Percentiles rank a stretch among this genome's conserved stretches.
These are phyloP conservation scores for Chimonanthus praecox DNA, from an alignment of 164 flowering plant genomes.

Conservation along the genomic window DNA sequence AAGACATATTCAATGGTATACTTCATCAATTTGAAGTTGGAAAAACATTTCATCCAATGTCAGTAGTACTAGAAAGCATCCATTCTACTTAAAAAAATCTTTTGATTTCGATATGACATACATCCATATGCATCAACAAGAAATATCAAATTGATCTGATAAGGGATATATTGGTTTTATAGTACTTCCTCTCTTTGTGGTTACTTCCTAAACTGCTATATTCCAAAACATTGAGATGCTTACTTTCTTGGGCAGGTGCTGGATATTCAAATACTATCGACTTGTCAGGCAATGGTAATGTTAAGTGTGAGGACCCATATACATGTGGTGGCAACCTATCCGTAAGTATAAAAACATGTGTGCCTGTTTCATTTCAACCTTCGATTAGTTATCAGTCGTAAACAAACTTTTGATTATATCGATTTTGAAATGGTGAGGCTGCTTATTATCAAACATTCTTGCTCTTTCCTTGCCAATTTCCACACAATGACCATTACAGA, in stretches of 20 bases:
- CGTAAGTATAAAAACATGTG: background rate
- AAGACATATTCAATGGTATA: background rate
- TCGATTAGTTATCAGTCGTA: background rate
- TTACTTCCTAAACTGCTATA: background rate
- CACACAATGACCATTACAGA: background rate
- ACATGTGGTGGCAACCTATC: slow-evolving; percentile 22
- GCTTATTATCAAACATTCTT: background rate
- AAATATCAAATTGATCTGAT: background rate
- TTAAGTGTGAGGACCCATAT: slow-evolving; percentile 16
- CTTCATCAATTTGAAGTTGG: too few species aligned
- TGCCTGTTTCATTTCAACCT: background rate
- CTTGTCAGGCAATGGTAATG: slow-evolving; percentile 23
- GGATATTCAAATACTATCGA: slow-evolving; percentile 24
- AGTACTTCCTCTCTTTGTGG: background rate
- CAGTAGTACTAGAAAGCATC: background rate
- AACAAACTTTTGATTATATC: background rate
- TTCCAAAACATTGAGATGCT: background rate
- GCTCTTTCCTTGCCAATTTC: background rate
- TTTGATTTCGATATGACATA: too few species aligned
- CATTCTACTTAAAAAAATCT: too few species aligned
- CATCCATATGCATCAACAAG: background rate
- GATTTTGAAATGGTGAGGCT: too few species aligned
- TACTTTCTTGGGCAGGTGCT: slow-evolving; percentile 24
- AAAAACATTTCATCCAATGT: too few species aligned
- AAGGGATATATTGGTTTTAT: background rate